Base-by-base conservation (phyloP, 306 rosid genomes). In the Mimosa bimucronata region DNA sequence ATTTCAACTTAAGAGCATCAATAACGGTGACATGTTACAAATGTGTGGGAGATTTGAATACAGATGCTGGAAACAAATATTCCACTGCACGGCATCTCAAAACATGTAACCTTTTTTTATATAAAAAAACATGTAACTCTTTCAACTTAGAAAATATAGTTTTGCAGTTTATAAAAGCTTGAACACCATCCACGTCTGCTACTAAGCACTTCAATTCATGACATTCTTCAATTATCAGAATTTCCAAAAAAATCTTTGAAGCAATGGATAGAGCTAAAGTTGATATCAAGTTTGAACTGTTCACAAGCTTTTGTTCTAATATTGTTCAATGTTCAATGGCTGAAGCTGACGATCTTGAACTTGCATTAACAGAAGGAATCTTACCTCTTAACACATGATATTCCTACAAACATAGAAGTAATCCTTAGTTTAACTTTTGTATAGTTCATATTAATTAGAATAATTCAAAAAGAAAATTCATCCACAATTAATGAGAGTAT, bases 171-270 rank as follows among this genome's bases (percentile, higher is more conserved):
- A 65, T 29, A 41, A 65, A 21, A 65, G 21, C 70, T 65, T 65
- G 44, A 30, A 19, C 21, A 16, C 60, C 77, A 2, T 2, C 60
- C 0, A 0, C 25, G 0, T 74, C 75, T 74, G 52, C 28, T 55
- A 66, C 29, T 21, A 75, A 21, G 42, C 61, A 37, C 55, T 44
- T 75, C 72, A 75, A 6, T 16, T 68, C 55, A 44, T 31, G 15
- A 52, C 71, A 67, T 0, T 44, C 0, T 0, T 0, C 0, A 4
- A 81, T 42, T 5, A 0, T 41, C 71, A 81, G 23, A 5, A 2
- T 4, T 55, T 81, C 76, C 76, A 81, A 15, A 28, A 38, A 34
- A 71, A 80, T 48, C 28, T 3, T 19, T 28, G 61, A 41, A 19
- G 79, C 50, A 80, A 80, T n/a, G 10, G 79, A 40, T 11, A 26